Conservation (phyloP, 371 early-diverging fungal species). For the Umbelopsis sp. region DNA sequence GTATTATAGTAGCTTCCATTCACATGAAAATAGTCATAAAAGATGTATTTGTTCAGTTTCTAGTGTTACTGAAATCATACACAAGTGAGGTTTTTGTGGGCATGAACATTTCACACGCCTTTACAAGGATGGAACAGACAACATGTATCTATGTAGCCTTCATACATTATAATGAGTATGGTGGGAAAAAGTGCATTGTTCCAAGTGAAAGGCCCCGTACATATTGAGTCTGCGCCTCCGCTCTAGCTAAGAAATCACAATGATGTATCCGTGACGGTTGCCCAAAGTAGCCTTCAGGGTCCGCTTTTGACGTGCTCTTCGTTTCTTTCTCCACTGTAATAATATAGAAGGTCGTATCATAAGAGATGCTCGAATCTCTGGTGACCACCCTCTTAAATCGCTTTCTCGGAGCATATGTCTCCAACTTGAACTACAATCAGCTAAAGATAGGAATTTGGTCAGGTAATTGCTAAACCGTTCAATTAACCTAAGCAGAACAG, state of each 20-base stretch:
- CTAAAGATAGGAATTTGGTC: slow-evolving; percentile 88
- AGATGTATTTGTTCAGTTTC: background rate
- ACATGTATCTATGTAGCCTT: too few relatives aligned
- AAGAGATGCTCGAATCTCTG: slow-evolving; percentile 76
- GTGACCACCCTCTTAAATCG: slow-evolving; percentile 78
- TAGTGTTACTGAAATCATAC: background rate
- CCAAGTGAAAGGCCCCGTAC: too few relatives aligned
- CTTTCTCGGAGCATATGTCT: slow-evolving; percentile 85
- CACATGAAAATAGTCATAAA: background rate
- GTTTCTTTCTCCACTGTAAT: background rate
- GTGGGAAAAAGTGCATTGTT: too few relatives aligned
- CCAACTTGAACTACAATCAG: slow-evolving; percentile 86
- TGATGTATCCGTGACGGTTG: slow-evolving; percentile 8
- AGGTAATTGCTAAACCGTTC: slow-evolving; percentile 51
- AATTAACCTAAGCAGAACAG: background rate
- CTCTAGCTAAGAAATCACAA: background rate
- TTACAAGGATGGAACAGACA: too few relatives aligned
- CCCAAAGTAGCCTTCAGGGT: background rate
- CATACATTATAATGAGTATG: too few relatives aligned
- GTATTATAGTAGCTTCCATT: background rate
- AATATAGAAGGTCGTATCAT: slow-evolving; percentile 3
- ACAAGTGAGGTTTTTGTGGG: too few relatives aligned
- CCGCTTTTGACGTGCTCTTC: slow-evolving; percentile 10
- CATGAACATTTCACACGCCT: too few relatives aligned
- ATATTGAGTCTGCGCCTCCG: background rate